These are phyloP conservation scores for Boletus bicolor DNA, from an alignment of 768 basidiomycete species.

Conservation along the genomic window DNA sequence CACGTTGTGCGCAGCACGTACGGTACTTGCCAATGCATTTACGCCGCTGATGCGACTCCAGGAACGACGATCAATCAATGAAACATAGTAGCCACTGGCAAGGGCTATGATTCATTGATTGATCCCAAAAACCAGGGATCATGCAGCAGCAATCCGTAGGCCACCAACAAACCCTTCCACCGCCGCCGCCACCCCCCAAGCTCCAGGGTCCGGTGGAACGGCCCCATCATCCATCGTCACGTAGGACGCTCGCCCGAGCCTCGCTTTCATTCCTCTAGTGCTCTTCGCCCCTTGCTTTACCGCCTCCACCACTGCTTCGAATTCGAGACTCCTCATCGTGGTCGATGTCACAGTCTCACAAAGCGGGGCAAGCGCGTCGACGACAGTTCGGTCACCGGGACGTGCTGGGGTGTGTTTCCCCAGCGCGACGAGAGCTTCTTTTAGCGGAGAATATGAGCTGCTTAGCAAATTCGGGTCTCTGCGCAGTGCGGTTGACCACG, in stretches of 20 bases:
- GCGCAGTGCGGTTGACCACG: slow-evolving; percentile 28
- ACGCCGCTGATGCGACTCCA: too few species aligned
- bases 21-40: too few species aligned
- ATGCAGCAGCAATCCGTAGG: neutral
- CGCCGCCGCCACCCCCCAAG: slow-evolving; percentile 48
- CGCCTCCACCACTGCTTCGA: slow-evolving; percentile 24
- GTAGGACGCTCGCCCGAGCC: slow-evolving; percentile 51
- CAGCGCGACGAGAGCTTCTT: slow-evolving; percentile 31
- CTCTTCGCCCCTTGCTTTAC: slow-evolving; percentile 44
- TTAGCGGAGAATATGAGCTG: slow-evolving; percentile 13
- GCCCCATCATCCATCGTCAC: slow-evolving; percentile 29
- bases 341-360: slow-evolving; percentile 24
- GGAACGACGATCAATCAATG: too few species aligned
- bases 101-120: too few species aligned
- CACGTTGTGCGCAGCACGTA: too few species aligned
- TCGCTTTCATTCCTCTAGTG: slow-evolving; percentile 46
- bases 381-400: slow-evolving; percentile 53
- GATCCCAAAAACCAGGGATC: neutral
- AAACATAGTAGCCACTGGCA: too few species aligned
- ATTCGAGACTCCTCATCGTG: neutral
- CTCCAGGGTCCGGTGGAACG: slow-evolving; percentile 54
- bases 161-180: slow-evolving; percentile 38
- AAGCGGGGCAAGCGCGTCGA: slow-evolving; percentile 53
- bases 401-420: slow-evolving; percentile 47
- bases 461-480: neutral